Evolutionary conservation across 768 basidiomycete genomes (phyloP).

Genomic region (Termitomyces titanicus): DNA sequence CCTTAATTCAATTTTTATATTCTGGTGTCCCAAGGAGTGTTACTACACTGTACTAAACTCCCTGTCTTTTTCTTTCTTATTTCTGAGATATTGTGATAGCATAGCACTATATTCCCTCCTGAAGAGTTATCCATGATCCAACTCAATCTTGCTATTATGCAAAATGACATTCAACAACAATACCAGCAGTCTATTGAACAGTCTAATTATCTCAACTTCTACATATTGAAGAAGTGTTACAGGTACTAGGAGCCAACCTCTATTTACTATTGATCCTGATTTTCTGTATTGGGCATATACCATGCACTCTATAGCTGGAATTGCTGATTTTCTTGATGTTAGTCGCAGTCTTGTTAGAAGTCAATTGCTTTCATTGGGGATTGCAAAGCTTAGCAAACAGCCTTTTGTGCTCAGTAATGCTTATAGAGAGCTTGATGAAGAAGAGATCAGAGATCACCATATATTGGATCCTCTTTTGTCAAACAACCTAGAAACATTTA

Average conservation of each 20-base stretch:
- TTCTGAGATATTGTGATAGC: background rate
- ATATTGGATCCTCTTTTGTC: too few relatives aligned
- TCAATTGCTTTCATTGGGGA: too few relatives aligned
- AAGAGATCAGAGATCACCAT: too few relatives aligned
- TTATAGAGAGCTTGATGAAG: too few relatives aligned
- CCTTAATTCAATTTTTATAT: too few relatives aligned
- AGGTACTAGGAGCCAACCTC: background rate
- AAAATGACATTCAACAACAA: conserved; percentile 4
- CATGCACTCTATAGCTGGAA: background rate
- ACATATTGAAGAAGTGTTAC: background rate
- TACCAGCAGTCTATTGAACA: conserved; percentile 2
- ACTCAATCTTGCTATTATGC: conserved; percentile 11
- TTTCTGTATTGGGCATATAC: conserved; percentile 7
- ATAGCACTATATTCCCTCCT: background rate
- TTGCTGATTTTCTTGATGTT: too few relatives aligned
- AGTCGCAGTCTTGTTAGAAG: background rate
- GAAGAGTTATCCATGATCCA: conserved; percentile 1
- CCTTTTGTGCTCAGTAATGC: too few relatives aligned
- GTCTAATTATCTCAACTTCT: conserved; percentile 3
- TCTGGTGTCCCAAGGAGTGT: too few relatives aligned
- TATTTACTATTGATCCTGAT: conserved; percentile 3
- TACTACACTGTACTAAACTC: too few relatives aligned
- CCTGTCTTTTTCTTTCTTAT: background rate
- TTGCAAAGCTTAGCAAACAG: too few relatives aligned
- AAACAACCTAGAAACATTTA: too few relatives aligned